Percentiles rank a stretch among this genome's conserved stretches.
Evolutionary conservation across 1,139 yeast species (phyloP).

Genomic region (Meyerozyma carpophila): DNA sequence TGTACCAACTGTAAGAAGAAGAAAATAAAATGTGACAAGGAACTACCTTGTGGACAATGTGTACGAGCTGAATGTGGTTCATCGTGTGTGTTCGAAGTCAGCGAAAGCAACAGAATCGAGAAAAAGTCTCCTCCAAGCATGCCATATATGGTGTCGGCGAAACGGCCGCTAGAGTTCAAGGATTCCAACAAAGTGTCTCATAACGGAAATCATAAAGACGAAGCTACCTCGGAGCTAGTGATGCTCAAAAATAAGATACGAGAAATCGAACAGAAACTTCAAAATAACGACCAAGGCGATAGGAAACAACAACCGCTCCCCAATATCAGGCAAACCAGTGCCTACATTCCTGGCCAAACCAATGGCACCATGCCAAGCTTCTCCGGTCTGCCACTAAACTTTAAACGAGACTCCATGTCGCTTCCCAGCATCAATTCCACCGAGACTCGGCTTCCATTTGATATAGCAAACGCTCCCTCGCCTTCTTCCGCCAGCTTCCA

Average conservation of each 20-base stretch:
- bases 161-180: background rate
- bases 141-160: constrained; percentile 1
- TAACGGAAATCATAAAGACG: background rate
- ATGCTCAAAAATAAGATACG: background rate
- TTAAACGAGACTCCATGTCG: background rate
- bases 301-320: background rate
- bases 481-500: no score
- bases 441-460: background rate
- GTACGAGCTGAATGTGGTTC: constrained; percentile 9
- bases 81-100: background rate
- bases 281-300: background rate
- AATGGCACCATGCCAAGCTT: background rate
- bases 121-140: background rate
- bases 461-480: background rate
- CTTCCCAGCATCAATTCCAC: background rate
- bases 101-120: background rate
- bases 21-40: constrained; percentile 35
- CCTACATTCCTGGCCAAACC: background rate
- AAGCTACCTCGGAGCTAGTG: background rate
- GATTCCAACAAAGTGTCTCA: background rate
- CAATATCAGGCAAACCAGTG: background rate
- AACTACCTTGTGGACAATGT: constrained; percentile 33
- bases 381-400: background rate
- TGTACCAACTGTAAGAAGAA: constrained; percentile 31
- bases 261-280: background rate